Percentiles rank a stretch among this genome's conserved stretches.
Evolutionary conservation across 352 stramenopile species (phyloP).

Genomic region (Pythium monospermum): DNA sequence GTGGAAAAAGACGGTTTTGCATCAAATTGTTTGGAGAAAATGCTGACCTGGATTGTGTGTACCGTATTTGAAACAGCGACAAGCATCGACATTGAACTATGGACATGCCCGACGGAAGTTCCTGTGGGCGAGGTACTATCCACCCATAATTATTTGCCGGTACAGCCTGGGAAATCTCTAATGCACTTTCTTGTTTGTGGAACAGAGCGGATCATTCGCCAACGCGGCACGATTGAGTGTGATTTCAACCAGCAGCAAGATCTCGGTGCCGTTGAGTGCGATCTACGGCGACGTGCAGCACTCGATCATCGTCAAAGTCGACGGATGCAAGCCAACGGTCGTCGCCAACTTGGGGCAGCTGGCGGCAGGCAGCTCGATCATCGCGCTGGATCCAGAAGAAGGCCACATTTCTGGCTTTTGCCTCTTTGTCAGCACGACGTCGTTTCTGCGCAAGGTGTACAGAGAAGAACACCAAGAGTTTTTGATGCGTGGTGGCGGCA

Average conservation of each 20-base stretch:
- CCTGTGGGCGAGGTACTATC: slow-evolving; percentile 39
- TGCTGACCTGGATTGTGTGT: too few relatives aligned
- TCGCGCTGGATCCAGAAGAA: slow-evolving; percentile 67
- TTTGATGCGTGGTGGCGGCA: slow-evolving; percentile 38
- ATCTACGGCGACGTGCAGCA: slow-evolving; percentile 78
- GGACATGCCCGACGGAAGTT: slow-evolving; percentile 56
- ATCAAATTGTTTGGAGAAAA: too few relatives aligned
- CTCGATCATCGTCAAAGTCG: slow-evolving; percentile 81
- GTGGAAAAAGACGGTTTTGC: too few relatives aligned
- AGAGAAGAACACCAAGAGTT: slow-evolving; percentile 80
- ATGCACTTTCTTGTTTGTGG: not conserved
- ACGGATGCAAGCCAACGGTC: slow-evolving; percentile 79
- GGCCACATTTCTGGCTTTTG: slow-evolving; percentile 61
- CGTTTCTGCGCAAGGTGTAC: slow-evolving; percentile 85
- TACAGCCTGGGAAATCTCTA: not conserved
- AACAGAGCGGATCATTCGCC: slow-evolving; percentile 32
- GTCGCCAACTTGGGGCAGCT: slow-evolving; percentile 68
- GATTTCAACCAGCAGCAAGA: slow-evolving; percentile 69
- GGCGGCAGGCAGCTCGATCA: slow-evolving; percentile 52
- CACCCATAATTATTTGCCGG: not conserved
- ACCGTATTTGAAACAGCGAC: too few relatives aligned
- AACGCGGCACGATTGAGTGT: slow-evolving; percentile 41
- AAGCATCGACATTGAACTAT: slow-evolving; percentile 78
- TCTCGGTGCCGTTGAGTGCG: slow-evolving; percentile 74
- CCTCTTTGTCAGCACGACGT: slow-evolving; percentile 78